phyloP scores from a whole-genome alignment of 257 asterid species.

The Paulownia fortunei region DNA sequence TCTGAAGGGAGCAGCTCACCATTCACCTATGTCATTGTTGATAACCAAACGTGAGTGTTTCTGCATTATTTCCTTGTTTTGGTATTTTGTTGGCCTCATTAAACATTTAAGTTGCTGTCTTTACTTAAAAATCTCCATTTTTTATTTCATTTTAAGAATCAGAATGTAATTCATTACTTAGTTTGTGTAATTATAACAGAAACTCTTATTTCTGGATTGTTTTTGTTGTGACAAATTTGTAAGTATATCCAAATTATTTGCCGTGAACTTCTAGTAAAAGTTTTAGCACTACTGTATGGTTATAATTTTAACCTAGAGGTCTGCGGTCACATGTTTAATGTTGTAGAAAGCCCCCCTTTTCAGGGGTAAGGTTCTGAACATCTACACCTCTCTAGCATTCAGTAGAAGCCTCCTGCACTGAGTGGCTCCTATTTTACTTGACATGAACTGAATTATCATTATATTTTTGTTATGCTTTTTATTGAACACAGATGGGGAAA shows the following conservation, averaged over 20 bases:
- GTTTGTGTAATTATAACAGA: not conserved
- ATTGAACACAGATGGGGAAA: not conserved
- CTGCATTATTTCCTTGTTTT: not conserved
- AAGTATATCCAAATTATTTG: not conserved
- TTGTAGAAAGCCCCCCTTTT: not conserved
- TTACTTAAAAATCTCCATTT: not conserved
- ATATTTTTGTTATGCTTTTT: not conserved
- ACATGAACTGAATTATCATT: not conserved
- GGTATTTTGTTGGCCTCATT: conserved; percentile 11
- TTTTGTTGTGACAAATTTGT: not conserved
- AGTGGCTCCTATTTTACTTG: not conserved
- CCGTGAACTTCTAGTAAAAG: not conserved
- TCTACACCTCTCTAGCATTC: not conserved
- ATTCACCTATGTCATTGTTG: conserved; percentile 69
- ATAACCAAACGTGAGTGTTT: conserved; percentile 62
- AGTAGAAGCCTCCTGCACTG: not conserved
- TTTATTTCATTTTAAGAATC: not conserved
- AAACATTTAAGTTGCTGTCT: not conserved
- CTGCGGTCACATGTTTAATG: not conserved
- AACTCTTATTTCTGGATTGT: not conserved
- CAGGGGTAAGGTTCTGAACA: not conserved
- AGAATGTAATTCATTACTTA: not conserved
- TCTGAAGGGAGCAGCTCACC: conserved; percentile 73
- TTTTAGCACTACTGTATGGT: not conserved
- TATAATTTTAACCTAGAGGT: not conserved